Base-by-base conservation (phyloP, 2,329 filamentous ascomycete genomes). In the Cladosporium halotolerans region DNA sequence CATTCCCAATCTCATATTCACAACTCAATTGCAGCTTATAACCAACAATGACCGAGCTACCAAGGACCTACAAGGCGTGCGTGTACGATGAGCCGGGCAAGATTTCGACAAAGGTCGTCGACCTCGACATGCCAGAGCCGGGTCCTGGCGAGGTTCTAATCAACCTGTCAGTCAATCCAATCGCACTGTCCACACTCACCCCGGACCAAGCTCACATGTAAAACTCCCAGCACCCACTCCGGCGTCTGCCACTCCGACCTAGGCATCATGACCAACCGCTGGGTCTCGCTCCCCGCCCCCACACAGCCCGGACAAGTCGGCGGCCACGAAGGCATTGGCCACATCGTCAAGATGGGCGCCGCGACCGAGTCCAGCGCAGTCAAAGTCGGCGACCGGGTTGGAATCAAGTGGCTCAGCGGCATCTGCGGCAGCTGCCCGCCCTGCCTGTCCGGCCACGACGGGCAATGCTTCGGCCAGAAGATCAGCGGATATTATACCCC, bases 401-500 rank as follows among this genome's bases (percentile, higher is more conserved):
- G 85, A 11, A 79, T 88, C 64, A 88, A 88, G 68, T 86, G 83
- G 82, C 71, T 85, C 55, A 71, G 78, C 13, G 76, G 70, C 32
- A 78, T 78, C 23, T 86, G 82, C 64, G 76, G 76, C 46, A 72
- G 73, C 60, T 79, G 78, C 67, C 64, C 69, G 13, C 69, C 81
- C 55, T 85, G 81, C 63, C 70, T 78, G 50, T 73, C 73, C 10
- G 79, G 78, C 41, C 69, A 74, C 19, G 82, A 83, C 57, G 79
- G 75, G 9, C 68, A 75, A 38, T 84, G 81, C 67, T 71, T 74
- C 58, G 77, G 79, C 40, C 72, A 75, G 55, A 80, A 79, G 63
- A 61, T 87, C 45, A 83, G 79, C 0, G 84, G 84, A 4, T 87
- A 86, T 70, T 85, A 81, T 65, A 81, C 78, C 0, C 84, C 84